phyloP scores from a whole-genome alignment of 2,329 filamentous ascomycete species.

The Claviceps africana region DNA sequence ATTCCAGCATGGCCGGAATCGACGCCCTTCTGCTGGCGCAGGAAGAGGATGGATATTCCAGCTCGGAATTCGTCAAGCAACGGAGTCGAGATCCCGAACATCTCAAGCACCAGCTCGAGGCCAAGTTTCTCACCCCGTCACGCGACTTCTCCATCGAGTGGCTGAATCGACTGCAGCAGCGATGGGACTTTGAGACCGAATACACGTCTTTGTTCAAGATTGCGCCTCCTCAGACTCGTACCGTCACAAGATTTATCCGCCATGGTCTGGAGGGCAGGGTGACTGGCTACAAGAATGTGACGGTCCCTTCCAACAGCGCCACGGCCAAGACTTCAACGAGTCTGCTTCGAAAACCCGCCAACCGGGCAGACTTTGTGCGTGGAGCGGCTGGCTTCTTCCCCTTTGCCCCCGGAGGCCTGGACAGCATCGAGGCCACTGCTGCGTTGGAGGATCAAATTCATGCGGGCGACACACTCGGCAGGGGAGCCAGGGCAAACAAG shows the following conservation, averaged over 20 bases:
- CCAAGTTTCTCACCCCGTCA: conserved; percentile 66
- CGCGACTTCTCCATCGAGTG: conserved; percentile 68
- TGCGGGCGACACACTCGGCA: conserved; percentile 30
- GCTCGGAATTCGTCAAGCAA: conserved; percentile 4
- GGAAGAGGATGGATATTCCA: conserved; percentile 8
- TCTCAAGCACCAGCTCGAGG: conserved; percentile 58
- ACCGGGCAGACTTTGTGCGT: conserved; percentile 77
- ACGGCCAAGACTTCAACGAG: conserved; percentile 95
- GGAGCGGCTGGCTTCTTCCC: conserved; percentile 90
- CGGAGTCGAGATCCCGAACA: conserved; percentile 36
- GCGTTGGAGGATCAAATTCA: conserved; percentile 66
- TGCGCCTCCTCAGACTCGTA: conserved; percentile 82
- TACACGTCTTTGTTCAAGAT: conserved; percentile 76
- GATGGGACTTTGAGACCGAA: conserved; percentile 71
- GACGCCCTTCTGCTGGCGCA: conserved; percentile 20
- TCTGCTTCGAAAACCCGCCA: conserved; percentile 70
- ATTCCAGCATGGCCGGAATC: conserved; percentile 19
- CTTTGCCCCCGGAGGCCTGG: conserved; percentile 80
- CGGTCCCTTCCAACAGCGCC: conserved; percentile 73
- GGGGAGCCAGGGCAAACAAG: conserved; percentile 34
- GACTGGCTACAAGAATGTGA: conserved; percentile 87
- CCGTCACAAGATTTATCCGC: conserved; percentile 82
- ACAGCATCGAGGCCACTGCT: conserved; percentile 73
- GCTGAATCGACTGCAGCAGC: conserved; percentile 79
- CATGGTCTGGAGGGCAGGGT: conserved; percentile 87